Base-by-base conservation (phyloP, 2,329 filamentous ascomycete species). In the Penicillium sp. region DNA sequence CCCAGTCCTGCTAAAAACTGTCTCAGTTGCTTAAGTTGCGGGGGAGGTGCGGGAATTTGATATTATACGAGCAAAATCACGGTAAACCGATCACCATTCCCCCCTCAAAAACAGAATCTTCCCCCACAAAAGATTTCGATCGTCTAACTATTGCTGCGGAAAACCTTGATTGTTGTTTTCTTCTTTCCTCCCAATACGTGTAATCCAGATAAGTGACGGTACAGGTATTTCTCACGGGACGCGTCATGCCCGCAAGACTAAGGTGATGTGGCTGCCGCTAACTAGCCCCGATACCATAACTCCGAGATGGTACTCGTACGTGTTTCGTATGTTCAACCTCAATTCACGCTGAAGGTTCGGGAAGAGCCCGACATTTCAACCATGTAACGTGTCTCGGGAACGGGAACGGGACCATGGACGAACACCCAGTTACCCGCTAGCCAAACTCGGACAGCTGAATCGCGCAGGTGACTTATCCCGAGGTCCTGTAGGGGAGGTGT, bases 141-240 rank as follows among this genome's bases (percentile, higher is more conserved):
- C 35, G 35, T 41, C 44, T 27, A 17, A 21, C 13, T 23, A 49
- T 54, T 31, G 31, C 33, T 39, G 27, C 43, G 27, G 23, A 54
- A 49, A 49, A 49, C 43, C 19, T 42, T 33, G 42, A 41, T 35
- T 27, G 10, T 27, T 19, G 12, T 33, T n/a, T 41, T n/a, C 13
- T 47, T n/a, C 15, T 35, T 17, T 12, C 15, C 17, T 10, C 15
- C 27, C 12, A 17, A 48, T 59, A 50, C 49, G 9, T 15, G n/a
- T 17, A 53, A 38, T 10, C 12, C 35, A 49, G 25, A 31, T 3
- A n/a, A 17, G 29, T 45, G 55, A 57, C 33, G 39, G 60, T 62
- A 62, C 41, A 29, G 33, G 45, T 61, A 61, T 60, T 48, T 55
- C 44, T 23, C 44, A 53, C 42, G 4, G 29, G 61, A 57, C 61